Evolutionary conservation across 345 rosid species (phyloP).

Genomic region (Dimocarpus longan): DNA sequence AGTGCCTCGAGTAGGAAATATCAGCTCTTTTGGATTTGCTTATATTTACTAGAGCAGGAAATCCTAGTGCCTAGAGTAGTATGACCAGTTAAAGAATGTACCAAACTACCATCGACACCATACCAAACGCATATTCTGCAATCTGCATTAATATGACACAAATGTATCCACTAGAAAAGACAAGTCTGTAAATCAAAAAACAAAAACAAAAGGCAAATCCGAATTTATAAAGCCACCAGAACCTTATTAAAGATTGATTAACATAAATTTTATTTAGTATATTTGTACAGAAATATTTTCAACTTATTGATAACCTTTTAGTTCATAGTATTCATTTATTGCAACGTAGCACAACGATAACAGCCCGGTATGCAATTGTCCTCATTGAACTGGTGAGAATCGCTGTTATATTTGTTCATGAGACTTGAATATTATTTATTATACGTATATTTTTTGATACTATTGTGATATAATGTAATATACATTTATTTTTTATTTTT

Average conservation of each 20-base stretch:
- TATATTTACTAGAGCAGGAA: not conserved
- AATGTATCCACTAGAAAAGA: constrained; percentile 14
- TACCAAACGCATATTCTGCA: constrained; percentile 99
- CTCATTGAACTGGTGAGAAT: constrained; percentile 32
- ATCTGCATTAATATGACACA: constrained; percentile 54
- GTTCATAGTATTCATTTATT: too few relatives aligned
- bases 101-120: constrained; percentile 96
- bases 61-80: constrained; percentile 28
- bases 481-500: too few relatives aligned
- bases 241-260: too few relatives aligned
- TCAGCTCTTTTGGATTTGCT: not conserved
- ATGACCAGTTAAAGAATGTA: constrained; percentile 97
- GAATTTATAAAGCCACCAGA: too few relatives aligned
- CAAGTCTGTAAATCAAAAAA: not conserved
- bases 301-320: too few relatives aligned
- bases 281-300: too few relatives aligned
- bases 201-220: too few relatives aligned
- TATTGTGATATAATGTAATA: too few relatives aligned
- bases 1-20: not conserved
- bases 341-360: not conserved
- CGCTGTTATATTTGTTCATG: too few relatives aligned
- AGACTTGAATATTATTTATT: too few relatives aligned
- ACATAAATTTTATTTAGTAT: too few relatives aligned
- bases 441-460: too few relatives aligned
- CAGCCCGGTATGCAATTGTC: constrained; percentile 22